phyloP scores from a whole-genome alignment of 257 asterid genomes.

The Prunella vulgaris region DNA sequence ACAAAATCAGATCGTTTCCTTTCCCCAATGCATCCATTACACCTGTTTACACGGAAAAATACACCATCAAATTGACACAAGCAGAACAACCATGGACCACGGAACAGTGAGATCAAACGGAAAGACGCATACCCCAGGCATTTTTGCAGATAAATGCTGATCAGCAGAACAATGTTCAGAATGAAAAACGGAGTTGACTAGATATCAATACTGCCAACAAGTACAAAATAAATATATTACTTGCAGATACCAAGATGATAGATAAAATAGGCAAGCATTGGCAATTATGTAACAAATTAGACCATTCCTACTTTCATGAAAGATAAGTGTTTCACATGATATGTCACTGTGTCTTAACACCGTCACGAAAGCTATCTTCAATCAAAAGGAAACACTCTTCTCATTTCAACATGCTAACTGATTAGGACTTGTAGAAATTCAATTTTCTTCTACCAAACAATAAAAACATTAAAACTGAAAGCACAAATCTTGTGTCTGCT shows the following conservation, averaged over 20 bases:
- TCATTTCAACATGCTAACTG: slow-evolving; percentile 8
- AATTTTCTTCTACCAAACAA: not conserved
- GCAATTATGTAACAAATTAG: slow-evolving; percentile 8
- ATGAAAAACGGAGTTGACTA: not conserved
- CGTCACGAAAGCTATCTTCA: not conserved
- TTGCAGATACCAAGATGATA: not conserved
- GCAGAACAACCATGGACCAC: too few relatives aligned
- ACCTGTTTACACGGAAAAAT: slow-evolving; percentile 39
- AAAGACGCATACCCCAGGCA: not conserved
- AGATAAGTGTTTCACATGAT: too few relatives aligned
- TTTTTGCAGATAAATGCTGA: not conserved
- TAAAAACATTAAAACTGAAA: not conserved
- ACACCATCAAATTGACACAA: too few relatives aligned
- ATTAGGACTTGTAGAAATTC: not conserved
- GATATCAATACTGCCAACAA: not conserved
- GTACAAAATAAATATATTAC: slow-evolving; percentile 12
- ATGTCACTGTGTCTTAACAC: not conserved
- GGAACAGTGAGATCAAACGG: not conserved
- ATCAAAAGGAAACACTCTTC: not conserved
- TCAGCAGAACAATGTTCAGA: not conserved
- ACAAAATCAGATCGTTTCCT: slow-evolving; percentile 36
- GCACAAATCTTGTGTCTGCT: not conserved
- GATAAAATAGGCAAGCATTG: not conserved
- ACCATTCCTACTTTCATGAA: too few relatives aligned
- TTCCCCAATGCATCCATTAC: slow-evolving; percentile 39